These are phyloP conservation scores for Zygoascus ofunaensis DNA, from an alignment of 805 yeast genomes.

Conservation along the genomic window DNA sequence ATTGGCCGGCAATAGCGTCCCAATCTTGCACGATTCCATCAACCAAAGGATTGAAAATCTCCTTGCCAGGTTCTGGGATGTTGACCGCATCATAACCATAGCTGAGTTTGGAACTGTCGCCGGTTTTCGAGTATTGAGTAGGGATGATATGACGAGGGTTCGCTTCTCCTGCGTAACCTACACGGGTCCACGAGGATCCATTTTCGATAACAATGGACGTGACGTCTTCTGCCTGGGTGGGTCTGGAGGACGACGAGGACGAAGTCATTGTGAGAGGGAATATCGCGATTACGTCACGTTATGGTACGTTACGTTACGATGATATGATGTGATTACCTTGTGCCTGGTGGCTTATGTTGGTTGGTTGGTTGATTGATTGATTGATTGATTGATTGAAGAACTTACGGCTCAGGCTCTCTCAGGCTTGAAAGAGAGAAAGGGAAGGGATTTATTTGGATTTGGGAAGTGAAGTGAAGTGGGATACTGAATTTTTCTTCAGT, in stretches of 20 bases:
- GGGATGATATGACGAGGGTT: conserved; percentile 68
- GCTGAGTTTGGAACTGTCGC: conserved; percentile 13
- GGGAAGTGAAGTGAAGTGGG: no score
- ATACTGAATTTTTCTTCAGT: no score
- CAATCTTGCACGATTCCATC: conserved; percentile 41
- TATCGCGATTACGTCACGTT: no score
- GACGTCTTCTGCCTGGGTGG: conserved; percentile 53
- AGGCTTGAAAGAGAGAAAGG: no score
- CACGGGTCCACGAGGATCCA: conserved; percentile 71
- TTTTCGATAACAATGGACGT: conserved; percentile 86
- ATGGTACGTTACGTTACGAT: no score
- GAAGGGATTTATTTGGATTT: no score
- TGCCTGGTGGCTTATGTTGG: background rate
- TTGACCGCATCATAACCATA: conserved; percentile 38
- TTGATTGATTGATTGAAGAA: no score
- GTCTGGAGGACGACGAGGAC: no score
- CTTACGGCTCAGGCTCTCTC: no score
- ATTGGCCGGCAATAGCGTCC: conserved; percentile 56
- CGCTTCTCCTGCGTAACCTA: conserved; percentile 90
- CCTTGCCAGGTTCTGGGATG: conserved; percentile 26
- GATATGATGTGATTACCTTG: background rate
- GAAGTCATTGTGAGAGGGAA: conserved; percentile 10
- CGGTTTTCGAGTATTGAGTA: conserved; percentile 44
- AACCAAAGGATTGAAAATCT: conserved; percentile 26
- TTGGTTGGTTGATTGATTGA: background rate